phyloP scores from a whole-genome alignment of 2,329 filamentous ascomycete species.

The Phyllosticta citribraziliensis region DNA sequence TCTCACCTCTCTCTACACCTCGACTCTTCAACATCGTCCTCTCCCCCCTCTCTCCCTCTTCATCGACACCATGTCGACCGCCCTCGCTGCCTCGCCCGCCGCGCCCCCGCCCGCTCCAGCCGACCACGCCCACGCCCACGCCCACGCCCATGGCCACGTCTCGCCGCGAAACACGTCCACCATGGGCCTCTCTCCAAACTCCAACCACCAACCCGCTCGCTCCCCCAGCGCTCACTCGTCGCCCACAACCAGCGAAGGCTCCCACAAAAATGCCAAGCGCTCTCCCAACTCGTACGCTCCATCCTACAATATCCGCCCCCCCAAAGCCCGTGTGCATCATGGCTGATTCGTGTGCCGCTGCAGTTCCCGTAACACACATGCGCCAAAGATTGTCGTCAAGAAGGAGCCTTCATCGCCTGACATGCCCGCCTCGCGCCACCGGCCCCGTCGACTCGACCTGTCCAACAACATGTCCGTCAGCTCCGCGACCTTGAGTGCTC shows the following conservation, averaged over 20 bases:
- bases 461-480: constrained; percentile 43
- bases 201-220: constrained; percentile 21
- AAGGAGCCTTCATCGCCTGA: constrained; percentile 88
- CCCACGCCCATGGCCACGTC: not conserved
- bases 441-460: constrained; percentile 68
- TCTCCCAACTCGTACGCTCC: constrained; percentile 42
- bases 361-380: constrained; percentile 44
- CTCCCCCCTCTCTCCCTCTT: not conserved
- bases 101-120: constrained; percentile 28
- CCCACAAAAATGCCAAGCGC: constrained; percentile 40
- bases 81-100: constrained; percentile 35
- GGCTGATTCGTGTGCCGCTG: constrained; percentile 14
- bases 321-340: constrained; percentile 4
- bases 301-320: not conserved
- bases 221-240: constrained; percentile 30
- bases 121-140: not conserved
- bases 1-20: not conserved
- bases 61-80: constrained; percentile 34
- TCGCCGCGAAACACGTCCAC: constrained; percentile 37
- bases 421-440: constrained; percentile 61
- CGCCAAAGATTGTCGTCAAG: constrained; percentile 85
- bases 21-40: constrained; percentile 1
- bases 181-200: constrained; percentile 26
- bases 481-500: constrained; percentile 45
- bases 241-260: constrained; percentile 22